Evolutionary conservation across 345 rosid species (phyloP), one percentile per base, ranked within the genome.

Genomic region (Brassica rapa): DNA sequence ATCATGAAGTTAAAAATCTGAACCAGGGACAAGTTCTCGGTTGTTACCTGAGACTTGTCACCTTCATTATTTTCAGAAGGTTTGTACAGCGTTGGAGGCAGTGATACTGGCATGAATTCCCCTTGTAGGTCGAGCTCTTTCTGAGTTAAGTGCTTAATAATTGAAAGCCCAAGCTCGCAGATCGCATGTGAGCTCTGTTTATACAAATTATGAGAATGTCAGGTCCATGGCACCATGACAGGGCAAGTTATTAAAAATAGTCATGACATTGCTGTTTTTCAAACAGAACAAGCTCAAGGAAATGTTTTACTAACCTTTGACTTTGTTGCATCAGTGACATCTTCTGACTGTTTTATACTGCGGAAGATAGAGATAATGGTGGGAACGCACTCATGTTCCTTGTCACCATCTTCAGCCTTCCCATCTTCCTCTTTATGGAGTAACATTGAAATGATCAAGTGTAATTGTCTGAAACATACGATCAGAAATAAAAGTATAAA

Each of bases 131-230:
- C 86, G 14, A 73, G 83, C 56, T 84, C 93, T 83, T 83, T 87
- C 73, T 57, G 85, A 77, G 80, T 79, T 61, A 93, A 81, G 81
- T 77, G 86, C 82, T 88, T 89, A 80, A 77, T 81, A 43, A 90
- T 83, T 60, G 87, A 84, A 80, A 94, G 80, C 80, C 98, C 99
- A 76, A 95, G 90, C 78, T 90, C 99, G 85, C 90, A 88, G 68
- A 95, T 83, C 66, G 96, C 98, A 81, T 89, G 88, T 19, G 96
- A 91, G 76, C 86, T 95, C 99, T 95, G 98, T 67, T 66, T 71
- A 85, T 57, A 35, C 30, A 66, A 81, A 74, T 66, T 72, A 72
- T 71, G 43, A 65, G 57, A 73, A 66, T 66, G 81, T 81, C 51
- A 81, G 74, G 73, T 66, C 43, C 15, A 59, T 4, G 72, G 62